phyloP scores from a whole-genome alignment of 441 rosid species.

The Flueggea neowawraea region DNA sequence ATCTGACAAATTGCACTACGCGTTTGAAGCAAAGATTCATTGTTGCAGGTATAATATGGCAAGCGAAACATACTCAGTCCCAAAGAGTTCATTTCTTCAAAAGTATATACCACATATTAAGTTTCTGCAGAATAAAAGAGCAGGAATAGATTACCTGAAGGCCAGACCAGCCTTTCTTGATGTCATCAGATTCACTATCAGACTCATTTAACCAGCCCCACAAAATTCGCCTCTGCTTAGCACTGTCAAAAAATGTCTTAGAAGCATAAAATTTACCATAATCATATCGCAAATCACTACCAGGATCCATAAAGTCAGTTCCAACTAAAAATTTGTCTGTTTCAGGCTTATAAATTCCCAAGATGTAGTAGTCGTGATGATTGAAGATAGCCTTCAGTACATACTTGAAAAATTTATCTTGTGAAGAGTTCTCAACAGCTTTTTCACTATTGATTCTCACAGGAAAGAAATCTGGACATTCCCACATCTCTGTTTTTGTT shows the following conservation, averaged over 20 bases:
- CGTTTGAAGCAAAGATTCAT: too few relatives aligned
- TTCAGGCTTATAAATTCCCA: constrained; percentile 52
- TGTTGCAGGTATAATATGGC: too few relatives aligned
- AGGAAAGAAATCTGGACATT: constrained; percentile 83
- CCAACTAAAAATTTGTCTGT: constrained; percentile 49
- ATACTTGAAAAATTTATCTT: constrained; percentile 43
- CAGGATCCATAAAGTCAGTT: constrained; percentile 35
- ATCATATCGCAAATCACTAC: constrained; percentile 51
- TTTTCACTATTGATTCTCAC: constrained; percentile 35
- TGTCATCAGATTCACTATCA: constrained; percentile 46
- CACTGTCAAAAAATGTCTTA: constrained; percentile 59
- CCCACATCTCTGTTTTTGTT: constrained; percentile 91
- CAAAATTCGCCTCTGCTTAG: constrained; percentile 47
- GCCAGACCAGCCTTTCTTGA: constrained; percentile 74
- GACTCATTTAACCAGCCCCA: constrained; percentile 83
- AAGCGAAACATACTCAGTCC: too few relatives aligned
- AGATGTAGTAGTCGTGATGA: constrained; percentile 49
- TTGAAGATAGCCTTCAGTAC: constrained; percentile 71
- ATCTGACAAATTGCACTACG: too few relatives aligned
- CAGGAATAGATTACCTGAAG: constrained; percentile 42
- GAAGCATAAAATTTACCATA: constrained; percentile 77
- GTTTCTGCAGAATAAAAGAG: too few relatives aligned
- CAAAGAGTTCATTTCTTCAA: too few relatives aligned
- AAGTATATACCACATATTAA: too few relatives aligned
- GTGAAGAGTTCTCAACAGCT: constrained; percentile 50